Evolutionary conservation across 768 basidiomycete species (phyloP).

Genomic region (Russula abietina): DNA sequence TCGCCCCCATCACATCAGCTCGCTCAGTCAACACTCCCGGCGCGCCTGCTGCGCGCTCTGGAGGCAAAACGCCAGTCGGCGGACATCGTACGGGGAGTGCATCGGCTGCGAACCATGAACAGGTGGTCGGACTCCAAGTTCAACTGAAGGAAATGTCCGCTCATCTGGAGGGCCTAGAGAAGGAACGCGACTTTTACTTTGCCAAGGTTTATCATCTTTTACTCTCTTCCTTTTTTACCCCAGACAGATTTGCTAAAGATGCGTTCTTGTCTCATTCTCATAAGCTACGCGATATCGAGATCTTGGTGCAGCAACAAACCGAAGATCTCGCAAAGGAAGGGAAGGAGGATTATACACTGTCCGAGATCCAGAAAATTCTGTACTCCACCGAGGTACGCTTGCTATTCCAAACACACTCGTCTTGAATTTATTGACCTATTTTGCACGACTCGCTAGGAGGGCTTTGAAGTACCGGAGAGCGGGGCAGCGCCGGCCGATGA

Average conservation of each 20-base stretch:
- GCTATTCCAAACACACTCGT: not conserved
- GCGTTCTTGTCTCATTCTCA: not conserved
- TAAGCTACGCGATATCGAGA: conserved; percentile 97
- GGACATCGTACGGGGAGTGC: no score
- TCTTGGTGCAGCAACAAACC: conserved; percentile 76
- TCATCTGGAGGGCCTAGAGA: conserved; percentile 88
- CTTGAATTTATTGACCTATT: conserved; percentile 17
- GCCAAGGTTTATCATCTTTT: conserved; percentile 68
- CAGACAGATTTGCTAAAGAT: not conserved
- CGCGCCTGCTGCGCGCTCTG: conserved; percentile 35
- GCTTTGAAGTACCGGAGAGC: conserved; percentile 83
- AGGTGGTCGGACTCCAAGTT: conserved; percentile 57
- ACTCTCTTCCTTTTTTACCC: not conserved
- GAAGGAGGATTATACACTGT: conserved; percentile 60
- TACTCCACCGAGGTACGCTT: conserved; percentile 88
- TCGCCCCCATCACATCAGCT: conserved; percentile 51
- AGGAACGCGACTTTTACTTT: conserved; percentile 98
- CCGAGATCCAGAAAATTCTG: no score
- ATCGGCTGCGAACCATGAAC: conserved; percentile 61
- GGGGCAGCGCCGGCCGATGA: conserved; percentile 47
- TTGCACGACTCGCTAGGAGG: conserved; percentile 51
- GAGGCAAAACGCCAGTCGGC: no score
- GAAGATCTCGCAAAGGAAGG: conserved; percentile 55
- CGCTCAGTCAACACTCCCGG: conserved; percentile 34
- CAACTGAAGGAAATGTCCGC: conserved; percentile 78